Base-by-base conservation (phyloP, 352 stramenopile genomes). In the Phytopythium chamaehyphon region DNA sequence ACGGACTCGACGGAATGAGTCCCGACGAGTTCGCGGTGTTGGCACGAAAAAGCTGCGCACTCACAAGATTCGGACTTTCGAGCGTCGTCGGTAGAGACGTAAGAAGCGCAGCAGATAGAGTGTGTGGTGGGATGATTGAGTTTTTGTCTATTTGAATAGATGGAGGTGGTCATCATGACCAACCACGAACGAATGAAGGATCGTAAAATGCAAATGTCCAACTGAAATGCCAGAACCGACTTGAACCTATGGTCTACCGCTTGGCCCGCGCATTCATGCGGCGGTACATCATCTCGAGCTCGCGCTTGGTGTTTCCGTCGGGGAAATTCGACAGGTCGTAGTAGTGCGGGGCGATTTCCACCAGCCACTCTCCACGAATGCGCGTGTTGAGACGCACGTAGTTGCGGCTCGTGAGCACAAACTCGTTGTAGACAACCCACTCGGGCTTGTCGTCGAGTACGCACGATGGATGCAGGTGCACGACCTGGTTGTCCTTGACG, bases 371-470 rank as follows among this genome's bases (percentile, higher is more conserved):
- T 33, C 90, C 83, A 55, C 83, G 84, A 24, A 98, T 96, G 47
- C 88, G 86, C 33, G 95, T 99, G 47, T 98, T 96, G 15, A 98
- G 96, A 53, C 97, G 86, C 70, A 99, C 98, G 80, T 98, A 99
- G 73, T 99, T 99, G 61, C 98, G 97, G 36, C 87, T 97, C 21
- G 97, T 99, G 51, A 99, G 82, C 33, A 98, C 96, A 66, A 99
- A 99, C 71, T 99, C 97, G 59, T 99, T 97, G 84, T 96, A 98
- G 33, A 99, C 75, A 22, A 99, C 95, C 97, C 97, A 99, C 47
- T 98, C 88, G 26, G 96, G 96, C 69, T 98, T 98, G 62, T 90
- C 86, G 59, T 97, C 88, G 1, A 99, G 69, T 42, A 97, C 91
- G 31, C 90, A 98, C n/a, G 91, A 96, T 46, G 97, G 97, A 71